A percentile compares a stretch with the other conserved stretches of the same genome.
Evolutionary conservation across 2,329 filamentous ascomycete species (phyloP).

Genomic region (Claviceps fusiformis): DNA sequence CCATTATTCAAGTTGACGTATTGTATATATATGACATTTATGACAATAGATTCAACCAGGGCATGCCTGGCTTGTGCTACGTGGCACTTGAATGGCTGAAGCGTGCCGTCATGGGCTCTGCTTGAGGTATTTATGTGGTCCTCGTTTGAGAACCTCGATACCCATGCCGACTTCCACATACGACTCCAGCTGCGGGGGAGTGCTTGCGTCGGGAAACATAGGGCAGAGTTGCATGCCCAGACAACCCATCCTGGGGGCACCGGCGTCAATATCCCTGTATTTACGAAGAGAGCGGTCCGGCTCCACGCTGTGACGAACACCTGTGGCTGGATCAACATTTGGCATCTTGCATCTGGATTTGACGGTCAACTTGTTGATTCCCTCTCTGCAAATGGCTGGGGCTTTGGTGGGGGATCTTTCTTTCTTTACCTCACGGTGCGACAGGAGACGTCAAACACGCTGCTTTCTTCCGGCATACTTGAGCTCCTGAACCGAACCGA

Average conservation of each 20-base stretch:
- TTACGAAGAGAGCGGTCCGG: constrained; percentile 45
- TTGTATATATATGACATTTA: background rate
- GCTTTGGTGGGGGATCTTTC: constrained; percentile 7
- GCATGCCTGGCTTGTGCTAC: background rate
- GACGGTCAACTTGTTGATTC: background rate
- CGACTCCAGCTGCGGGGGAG: constrained; percentile 22
- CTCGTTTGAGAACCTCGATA: constrained; percentile 33
- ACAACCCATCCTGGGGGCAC: constrained; percentile 41
- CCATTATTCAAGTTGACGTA: background rate
- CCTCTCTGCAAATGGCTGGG: background rate
- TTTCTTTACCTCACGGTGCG: constrained; percentile 49
- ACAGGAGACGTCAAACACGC: constrained; percentile 42
- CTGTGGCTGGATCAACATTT: constrained; percentile 52
- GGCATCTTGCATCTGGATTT: constrained; percentile 49
- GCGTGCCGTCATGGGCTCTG: constrained; percentile 4
- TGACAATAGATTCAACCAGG: background rate
- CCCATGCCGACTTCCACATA: constrained; percentile 43
- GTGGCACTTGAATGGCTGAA: background rate
- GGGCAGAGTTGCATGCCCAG: constrained; percentile 56
- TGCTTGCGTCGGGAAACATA: constrained; percentile 24
- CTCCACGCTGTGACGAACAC: constrained; percentile 38
- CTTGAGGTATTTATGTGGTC: constrained; percentile 28
- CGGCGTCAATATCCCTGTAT: constrained; percentile 46
- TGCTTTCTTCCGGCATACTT: constrained; percentile 5
- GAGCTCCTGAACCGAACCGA: constrained; percentile 39